A percentile compares a stretch with the other conserved stretches of the same genome.
Conservation (phyloP, 768 basidiomycete species). For the Coprinopsis cinerea region DNA sequence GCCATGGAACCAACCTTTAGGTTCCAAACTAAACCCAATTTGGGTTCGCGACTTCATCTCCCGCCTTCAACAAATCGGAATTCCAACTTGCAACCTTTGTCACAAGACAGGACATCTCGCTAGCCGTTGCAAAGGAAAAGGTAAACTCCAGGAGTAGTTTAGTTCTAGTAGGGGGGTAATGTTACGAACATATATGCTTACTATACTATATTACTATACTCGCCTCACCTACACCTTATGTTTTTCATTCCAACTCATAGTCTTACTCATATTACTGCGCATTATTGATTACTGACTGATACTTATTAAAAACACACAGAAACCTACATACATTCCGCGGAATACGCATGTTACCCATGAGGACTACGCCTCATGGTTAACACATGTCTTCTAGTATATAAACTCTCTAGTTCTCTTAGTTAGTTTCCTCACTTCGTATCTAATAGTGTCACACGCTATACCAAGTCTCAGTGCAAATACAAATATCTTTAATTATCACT, state of each 20-base stretch:
- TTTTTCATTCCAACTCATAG: background rate
- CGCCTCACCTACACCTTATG: background rate
- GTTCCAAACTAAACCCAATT: too few relatives aligned
- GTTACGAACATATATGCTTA: conserved; percentile 5
- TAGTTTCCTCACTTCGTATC: background rate
- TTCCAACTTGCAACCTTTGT: background rate
- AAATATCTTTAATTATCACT: too few relatives aligned
- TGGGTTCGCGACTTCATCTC: too few relatives aligned
- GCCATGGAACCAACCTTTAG: too few relatives aligned
- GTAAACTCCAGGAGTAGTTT: background rate
- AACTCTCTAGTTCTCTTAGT: background rate
- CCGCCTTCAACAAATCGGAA: background rate
- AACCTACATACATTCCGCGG: too few relatives aligned
- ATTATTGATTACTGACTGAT: background rate
- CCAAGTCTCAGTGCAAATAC: too few relatives aligned
- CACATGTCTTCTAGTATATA: background rate
- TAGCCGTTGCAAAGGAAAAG: background rate
- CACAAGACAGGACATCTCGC: background rate
- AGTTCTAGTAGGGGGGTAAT: background rate
- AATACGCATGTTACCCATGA: background rate
- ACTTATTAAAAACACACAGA: too few relatives aligned
- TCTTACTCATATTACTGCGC: background rate
- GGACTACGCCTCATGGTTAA: background rate
- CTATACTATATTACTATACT: background rate
- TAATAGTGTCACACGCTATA: too few relatives aligned